Base-by-base conservation (phyloP, 768 basidiomycete genomes). In the Rhizopogon vinicolor region DNA sequence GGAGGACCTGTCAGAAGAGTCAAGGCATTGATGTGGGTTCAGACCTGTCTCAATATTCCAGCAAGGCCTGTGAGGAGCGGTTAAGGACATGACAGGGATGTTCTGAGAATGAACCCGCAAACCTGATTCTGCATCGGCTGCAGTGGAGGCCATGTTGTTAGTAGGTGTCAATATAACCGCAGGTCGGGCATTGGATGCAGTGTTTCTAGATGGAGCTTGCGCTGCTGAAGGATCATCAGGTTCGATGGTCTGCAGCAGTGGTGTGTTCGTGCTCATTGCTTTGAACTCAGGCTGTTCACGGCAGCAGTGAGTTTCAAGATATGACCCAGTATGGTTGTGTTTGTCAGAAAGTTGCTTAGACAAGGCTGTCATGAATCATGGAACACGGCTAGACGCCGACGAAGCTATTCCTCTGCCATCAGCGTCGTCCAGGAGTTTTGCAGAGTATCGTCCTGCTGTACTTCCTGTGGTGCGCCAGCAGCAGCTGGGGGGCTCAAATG, bases 221-320 rank as follows among this genome's bases (percentile, higher is more conserved):
- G 74, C 67, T 44, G 65, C 41, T 52, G 65, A 49, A 51, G 74
- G 75, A 42, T 93, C 92, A 69, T 96, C 93, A 31, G 93, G 84
- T 68, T 95, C 93, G 54, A 96, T 96, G 35, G 89, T 90, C 56
- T 87, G 79, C 44, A 92, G 75, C 49, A 92, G 74, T 19, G 89
- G 87, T 31, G 84, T 78, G 29, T 78, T 73, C 51, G 74, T 75
- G 71, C 79, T 83, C 86, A 87, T 87, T 35, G 33, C 46, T 16
- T 18, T 55, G 43, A 22, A 54, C 41, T 18, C 18, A n/a, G 19
- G 42, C 25, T 5, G 25, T 25, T 5, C 25, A 25, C 25, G 25
- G 25, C 25, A 25, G 25, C 25, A 25, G 25, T 25, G 25, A 25
- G 25, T 25, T 25, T 22, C 28, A 18, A 29, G 33, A 39, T 37